Percentiles rank a stretch among this genome's conserved stretches.
Evolutionary conservation across 2,329 filamentous ascomycete species (phyloP).

Genomic region (Claviceps fusiformis): DNA sequence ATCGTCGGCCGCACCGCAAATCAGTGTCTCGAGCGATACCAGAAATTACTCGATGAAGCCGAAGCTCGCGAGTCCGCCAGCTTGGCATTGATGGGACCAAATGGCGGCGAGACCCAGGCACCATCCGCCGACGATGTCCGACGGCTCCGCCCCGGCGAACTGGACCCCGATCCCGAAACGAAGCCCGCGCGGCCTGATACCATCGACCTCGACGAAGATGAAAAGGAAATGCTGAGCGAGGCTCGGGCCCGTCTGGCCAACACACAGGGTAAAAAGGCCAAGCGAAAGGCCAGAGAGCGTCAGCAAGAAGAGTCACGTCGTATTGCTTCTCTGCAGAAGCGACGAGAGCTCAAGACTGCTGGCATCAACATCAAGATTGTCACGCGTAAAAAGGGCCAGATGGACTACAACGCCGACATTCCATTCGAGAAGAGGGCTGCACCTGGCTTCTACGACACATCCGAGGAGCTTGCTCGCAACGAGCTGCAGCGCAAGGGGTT

Average conservation of each 20-base stretch:
- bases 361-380: slow-evolving; percentile 97
- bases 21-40: slow-evolving; percentile 92
- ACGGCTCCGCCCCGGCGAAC: slow-evolving; percentile 75
- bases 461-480: slow-evolving; percentile 66
- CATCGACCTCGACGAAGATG: slow-evolving; percentile 95
- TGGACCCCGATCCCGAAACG: slow-evolving; percentile 93
- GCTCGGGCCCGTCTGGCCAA: slow-evolving; percentile 92
- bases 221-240: slow-evolving; percentile 99
- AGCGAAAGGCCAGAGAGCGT: slow-evolving; percentile 88
- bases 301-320: slow-evolving; percentile 90
- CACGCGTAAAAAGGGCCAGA: slow-evolving; percentile 85
- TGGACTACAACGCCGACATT: slow-evolving; percentile 99
- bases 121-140: slow-evolving; percentile 89
- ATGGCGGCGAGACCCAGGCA: slow-evolving; percentile 73
- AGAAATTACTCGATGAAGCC: slow-evolving; percentile 90
- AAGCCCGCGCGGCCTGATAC: slow-evolving; percentile 93
- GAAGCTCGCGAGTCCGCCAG: slow-evolving; percentile 79
- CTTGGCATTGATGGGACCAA: slow-evolving; percentile 70
- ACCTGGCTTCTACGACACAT: slow-evolving; percentile 84
- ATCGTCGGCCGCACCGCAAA: slow-evolving; percentile 94
- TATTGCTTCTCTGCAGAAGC: slow-evolving; percentile 82
- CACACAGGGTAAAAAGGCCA: slow-evolving; percentile 97
- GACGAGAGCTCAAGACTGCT: slow-evolving; percentile 89
- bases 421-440: slow-evolving; percentile 90
- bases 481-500: slow-evolving; percentile 75